Evolutionary conservation across 371 early-diverging fungal species (phyloP), one percentile per base, ranked within the genome.

Genomic region (Mortierella sp.): DNA sequence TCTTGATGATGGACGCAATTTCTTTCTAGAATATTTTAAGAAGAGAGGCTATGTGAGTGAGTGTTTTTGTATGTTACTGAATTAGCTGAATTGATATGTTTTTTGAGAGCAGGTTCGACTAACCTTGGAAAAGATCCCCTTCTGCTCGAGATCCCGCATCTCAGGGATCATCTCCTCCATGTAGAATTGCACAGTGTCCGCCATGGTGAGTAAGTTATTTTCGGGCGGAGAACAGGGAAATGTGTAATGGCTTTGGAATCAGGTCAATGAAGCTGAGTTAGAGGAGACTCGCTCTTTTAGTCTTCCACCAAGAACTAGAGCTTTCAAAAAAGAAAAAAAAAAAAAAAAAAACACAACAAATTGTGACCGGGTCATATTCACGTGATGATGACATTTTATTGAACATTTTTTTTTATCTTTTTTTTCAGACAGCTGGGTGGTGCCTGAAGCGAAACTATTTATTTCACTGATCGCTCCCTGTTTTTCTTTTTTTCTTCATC

Each of bases 91-190:
- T 43, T 43, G 12, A 43, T 17, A 19, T 43, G 45, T 17, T 9
- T 15, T 43, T 43, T 17, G 10, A 13, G 43, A 43, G 43, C 43
- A 13, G n/a, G 17, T 43, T 15, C 15, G 51, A 76, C 76, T 26
- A 81, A 90, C 93, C 85, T 91, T 90, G 67, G 86, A 88, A 72
- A 98, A 97, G 54, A 96, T 81, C 19, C 91, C 89, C 63, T 91
- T 89, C 35, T 89, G 86, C 83, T 95, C 93, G 62, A 96, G 86
- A 77, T 95, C 97, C 75, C 96, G 90, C 68, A 97, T 89, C 88
- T 96, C 97, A 37, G 95, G 95, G 63, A 97, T 90, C 96, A 96
- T 96, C 69, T 89, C 89, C 89, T 97, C 98, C 75, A 97, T 90
- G 68, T 93, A 91, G 84, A 89, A 93, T 77, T 96, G 95, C 43